These are phyloP conservation scores for Cucumis hystrix DNA, from an alignment of 306 rosid genomes.

Conservation along the genomic window DNA sequence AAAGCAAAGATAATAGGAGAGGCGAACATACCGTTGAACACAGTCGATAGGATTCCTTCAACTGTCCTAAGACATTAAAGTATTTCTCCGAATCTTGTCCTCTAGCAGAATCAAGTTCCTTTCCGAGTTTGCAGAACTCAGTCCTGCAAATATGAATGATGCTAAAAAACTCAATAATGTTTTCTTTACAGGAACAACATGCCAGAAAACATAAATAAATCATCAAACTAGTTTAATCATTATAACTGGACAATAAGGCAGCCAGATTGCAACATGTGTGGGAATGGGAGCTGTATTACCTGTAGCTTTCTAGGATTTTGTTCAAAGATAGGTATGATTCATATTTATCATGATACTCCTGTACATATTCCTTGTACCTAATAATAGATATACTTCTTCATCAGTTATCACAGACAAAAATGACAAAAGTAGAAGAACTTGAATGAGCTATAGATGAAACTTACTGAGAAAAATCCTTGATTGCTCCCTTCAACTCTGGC, in stretches of 20 bases:
- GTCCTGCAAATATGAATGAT: conserved; percentile 25
- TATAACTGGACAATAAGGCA: not conserved
- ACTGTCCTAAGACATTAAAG: conserved; percentile 32
- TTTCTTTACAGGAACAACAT: not conserved
- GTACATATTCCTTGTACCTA: conserved; percentile 81
- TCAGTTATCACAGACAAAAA: conserved; percentile 17
- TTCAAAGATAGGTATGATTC: conserved; percentile 70
- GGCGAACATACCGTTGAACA: conserved; percentile 51
- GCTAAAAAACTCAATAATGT: not conserved
- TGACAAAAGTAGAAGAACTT: not conserved
- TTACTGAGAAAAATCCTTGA: conserved; percentile 68
- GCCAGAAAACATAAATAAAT: not conserved
- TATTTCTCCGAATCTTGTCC: conserved; percentile 53
- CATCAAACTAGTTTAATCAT: not conserved
- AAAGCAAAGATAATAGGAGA: not conserved
- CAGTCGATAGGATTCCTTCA: conserved; percentile 55
- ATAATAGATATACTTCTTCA: not conserved
- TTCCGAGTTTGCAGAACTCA: conserved; percentile 54
- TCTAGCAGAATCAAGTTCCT: conserved; percentile 42
- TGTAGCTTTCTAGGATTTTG: conserved; percentile 74
- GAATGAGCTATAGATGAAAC: conserved; percentile 16
- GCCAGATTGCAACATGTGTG: not conserved
- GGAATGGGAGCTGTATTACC: conserved; percentile 21
- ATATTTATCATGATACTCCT: conserved; percentile 76
- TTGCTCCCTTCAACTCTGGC: conserved; percentile 81